These are phyloP conservation scores for Omphalea diandra DNA, from an alignment of 441 rosid genomes.

Conservation along the genomic window DNA sequence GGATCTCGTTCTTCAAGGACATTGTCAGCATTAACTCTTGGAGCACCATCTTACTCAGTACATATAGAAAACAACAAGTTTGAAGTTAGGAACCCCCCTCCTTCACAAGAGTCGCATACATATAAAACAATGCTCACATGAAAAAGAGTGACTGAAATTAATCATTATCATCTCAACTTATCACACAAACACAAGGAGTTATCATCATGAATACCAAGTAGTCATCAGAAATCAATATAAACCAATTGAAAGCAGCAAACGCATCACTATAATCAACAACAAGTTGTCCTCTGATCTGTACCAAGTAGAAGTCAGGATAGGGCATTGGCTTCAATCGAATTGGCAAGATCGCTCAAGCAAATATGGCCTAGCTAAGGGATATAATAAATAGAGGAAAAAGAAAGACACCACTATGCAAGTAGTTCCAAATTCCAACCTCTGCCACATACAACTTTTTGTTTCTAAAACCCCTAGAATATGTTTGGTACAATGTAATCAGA, in stretches of 20 bases:
- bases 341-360: neutral
- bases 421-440: neutral
- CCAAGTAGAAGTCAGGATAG: neutral
- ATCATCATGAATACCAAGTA: neutral
- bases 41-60: constrained; percentile 30
- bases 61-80: constrained; percentile 3
- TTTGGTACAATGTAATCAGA: no score
- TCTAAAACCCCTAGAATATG: neutral
- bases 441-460: neutral
- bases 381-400: neutral
- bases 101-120: neutral
- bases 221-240: neutral
- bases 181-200: neutral
- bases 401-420: neutral
- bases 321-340: neutral
- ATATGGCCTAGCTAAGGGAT: neutral
- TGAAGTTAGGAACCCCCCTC: constrained; percentile 6
- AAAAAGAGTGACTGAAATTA: neutral
- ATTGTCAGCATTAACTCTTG: constrained; percentile 43
- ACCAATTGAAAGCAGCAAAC: neutral
- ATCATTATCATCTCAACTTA: neutral
- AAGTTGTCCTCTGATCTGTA: neutral
- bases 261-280: neutral
- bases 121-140: neutral
- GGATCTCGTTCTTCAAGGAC: constrained; percentile 69